A percentile compares a stretch with the other conserved stretches of the same genome.
These are phyloP conservation scores for Casuarina cunninghamiana DNA, from an alignment of 306 rosid genomes.

Conservation along the genomic window DNA sequence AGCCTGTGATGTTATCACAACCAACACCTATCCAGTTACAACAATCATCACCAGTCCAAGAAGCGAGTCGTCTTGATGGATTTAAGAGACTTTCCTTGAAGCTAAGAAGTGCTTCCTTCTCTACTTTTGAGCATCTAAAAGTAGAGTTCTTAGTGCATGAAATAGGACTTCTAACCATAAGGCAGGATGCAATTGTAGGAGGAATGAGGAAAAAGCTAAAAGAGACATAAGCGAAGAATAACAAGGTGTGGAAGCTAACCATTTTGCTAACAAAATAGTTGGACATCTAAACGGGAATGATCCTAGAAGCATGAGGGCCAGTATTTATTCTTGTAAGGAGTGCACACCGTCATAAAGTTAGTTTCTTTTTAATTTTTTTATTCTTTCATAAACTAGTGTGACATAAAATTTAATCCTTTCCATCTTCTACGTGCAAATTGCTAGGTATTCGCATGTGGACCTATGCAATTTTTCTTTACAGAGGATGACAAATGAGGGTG, in stretches of 20 bases:
- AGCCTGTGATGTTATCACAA: constrained; percentile 25
- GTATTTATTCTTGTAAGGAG: no score
- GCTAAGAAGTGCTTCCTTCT: background rate
- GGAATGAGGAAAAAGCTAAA: background rate
- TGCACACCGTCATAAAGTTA: no score
- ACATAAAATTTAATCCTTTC: no score
- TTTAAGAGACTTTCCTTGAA: constrained; percentile 21
- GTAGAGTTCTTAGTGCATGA: background rate
- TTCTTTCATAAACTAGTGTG: no score
- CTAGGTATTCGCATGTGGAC: no score
- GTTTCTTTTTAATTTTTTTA: no score
- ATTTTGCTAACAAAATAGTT: background rate
- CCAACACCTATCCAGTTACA: constrained; percentile 30
- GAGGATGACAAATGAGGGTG: no score
- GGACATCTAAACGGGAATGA: no score
- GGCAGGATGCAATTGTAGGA: background rate
- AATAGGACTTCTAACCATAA: no score
- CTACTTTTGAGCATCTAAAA: background rate
- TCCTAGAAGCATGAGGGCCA: no score
- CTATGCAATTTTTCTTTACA: no score
- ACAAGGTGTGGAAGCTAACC: background rate
- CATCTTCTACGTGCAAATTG: no score
- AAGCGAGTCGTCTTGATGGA: background rate
- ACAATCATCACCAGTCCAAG: background rate
- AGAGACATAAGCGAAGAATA: background rate